phyloP scores from a whole-genome alignment of 805 yeast genomes.

The Starmerella bacillaris region DNA sequence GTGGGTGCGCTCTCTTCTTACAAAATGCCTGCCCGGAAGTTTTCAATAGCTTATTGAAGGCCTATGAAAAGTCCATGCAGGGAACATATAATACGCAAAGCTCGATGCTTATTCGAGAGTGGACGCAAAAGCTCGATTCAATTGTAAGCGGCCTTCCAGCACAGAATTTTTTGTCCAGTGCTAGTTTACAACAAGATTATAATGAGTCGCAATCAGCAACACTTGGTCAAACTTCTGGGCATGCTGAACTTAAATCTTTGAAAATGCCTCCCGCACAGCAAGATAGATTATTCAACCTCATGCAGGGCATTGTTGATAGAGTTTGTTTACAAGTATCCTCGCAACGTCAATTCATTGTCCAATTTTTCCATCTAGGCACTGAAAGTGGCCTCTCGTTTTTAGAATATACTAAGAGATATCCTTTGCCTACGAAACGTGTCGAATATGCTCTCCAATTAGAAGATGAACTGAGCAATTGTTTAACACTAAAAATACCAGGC shows the following conservation, averaged over 20 bases:
- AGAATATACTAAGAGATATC: neutral
- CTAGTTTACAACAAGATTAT: neutral
- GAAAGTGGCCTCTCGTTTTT: slow-evolving; percentile 23
- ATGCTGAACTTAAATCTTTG: neutral
- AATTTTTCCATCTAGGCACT: slow-evolving; percentile 32
- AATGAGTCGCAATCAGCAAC: no score
- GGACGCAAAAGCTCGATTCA: slow-evolving; percentile 15
- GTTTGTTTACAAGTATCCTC: slow-evolving; percentile 14
- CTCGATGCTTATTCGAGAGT: slow-evolving; percentile 19
- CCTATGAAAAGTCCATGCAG: slow-evolving; percentile 26
- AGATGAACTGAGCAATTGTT: no score
- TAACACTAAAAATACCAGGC: neutral
- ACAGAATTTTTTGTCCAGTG: neutral
- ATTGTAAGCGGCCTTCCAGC: slow-evolving; percentile 1
- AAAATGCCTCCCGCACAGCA: neutral
- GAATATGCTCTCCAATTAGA: neutral
- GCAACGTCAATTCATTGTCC: slow-evolving; percentile 34
- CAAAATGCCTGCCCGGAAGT: slow-evolving; percentile 37
- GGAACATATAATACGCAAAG: slow-evolving; percentile 25
- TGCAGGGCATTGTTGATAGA: slow-evolving; percentile 6
- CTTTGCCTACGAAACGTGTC: slow-evolving; percentile 2
- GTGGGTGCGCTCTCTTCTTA: slow-evolving; percentile 38
- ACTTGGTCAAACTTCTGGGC: no score
- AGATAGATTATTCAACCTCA: slow-evolving; percentile 1
- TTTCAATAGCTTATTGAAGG: slow-evolving; percentile 28